A percentile compares a stretch with the other conserved stretches of the same genome.
Conservation (phyloP, 192 early-diverging fungal genomes). For the Entomortierella parvispora region DNA sequence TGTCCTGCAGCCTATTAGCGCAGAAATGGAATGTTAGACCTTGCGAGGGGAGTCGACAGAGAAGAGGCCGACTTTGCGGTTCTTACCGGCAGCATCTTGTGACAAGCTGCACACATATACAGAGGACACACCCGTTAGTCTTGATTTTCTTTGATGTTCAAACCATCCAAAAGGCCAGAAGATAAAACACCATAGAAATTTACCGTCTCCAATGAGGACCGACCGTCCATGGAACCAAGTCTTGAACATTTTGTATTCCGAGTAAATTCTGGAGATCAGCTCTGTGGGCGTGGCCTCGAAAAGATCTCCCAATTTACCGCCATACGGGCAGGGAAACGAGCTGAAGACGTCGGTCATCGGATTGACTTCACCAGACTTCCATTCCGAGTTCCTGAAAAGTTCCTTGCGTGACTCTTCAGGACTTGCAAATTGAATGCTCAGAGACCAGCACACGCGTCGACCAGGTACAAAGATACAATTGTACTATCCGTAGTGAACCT, state of each 20-base stretch:
- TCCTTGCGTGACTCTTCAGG: no score
- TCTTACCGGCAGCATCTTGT: conserved; percentile 33
- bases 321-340: no score
- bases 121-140: background rate
- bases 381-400: no score
- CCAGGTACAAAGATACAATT: conserved; percentile 8
- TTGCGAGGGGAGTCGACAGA: background rate
- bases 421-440: conserved; percentile 16
- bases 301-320: no score
- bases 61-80: conserved; percentile 5
- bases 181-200: background rate
- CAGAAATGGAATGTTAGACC: background rate
- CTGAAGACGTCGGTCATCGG: no score
- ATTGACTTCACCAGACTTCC: no score
- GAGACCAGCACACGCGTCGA: conserved; percentile 14
- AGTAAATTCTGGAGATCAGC: conserved; percentile 23
- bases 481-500: no score
- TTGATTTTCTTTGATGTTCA: background rate
- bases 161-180: background rate
- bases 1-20: background rate
- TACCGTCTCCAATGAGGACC: conserved; percentile 37
- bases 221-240: conserved; percentile 24
- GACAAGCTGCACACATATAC: conserved; percentile 10
- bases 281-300: conserved; percentile 25
- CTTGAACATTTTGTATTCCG: conserved; percentile 35